A percentile compares a stretch with the other conserved stretches of the same genome.
Evolutionary conservation across 805 yeast species (phyloP).

Genomic region (Schwanniomyces yamadae): DNA sequence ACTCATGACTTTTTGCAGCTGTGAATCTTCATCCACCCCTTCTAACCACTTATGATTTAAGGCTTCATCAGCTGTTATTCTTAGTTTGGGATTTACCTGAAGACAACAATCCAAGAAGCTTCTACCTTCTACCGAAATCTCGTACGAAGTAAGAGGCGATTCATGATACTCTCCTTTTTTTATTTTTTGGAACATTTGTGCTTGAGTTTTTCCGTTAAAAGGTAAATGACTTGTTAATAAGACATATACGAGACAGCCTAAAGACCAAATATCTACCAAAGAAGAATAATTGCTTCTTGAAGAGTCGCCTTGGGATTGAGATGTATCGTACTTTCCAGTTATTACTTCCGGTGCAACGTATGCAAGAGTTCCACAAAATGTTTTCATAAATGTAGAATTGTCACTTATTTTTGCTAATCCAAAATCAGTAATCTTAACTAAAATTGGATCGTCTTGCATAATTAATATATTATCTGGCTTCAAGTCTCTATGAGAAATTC

Average conservation of each 20-base stretch:
- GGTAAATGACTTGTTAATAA: constrained; percentile 92
- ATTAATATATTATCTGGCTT: constrained; percentile 95
- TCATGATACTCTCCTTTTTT: constrained; percentile 77
- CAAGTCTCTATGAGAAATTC: constrained; percentile 93
- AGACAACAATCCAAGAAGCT: constrained; percentile 70
- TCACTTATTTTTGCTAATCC: constrained; percentile 92
- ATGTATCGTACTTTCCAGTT: constrained; percentile 50
- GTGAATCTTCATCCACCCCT: constrained; percentile 22
- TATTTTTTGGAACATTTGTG: constrained; percentile 75
- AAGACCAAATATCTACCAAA: constrained; percentile 95
- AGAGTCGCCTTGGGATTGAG: constrained; percentile 19
- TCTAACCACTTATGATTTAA: constrained; percentile 81
- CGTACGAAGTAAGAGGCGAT: constrained; percentile 64
- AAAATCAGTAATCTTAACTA: constrained; percentile 92
- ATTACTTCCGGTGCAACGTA: constrained; percentile 95
- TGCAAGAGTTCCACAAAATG: constrained; percentile 96
- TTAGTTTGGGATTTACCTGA: constrained; percentile 69
- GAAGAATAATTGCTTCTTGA: constrained; percentile 58
- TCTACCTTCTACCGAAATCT: constrained; percentile 65
- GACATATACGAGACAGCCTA: constrained; percentile 92
- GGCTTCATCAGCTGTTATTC: constrained; percentile 77
- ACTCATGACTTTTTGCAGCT: constrained; percentile 46
- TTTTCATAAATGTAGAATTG: constrained; percentile 82
- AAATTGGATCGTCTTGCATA: constrained; percentile 85
- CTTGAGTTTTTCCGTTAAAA: constrained; percentile 90